These are phyloP conservation scores for Astragalus membranaceus DNA, from an alignment of 306 rosid species.

Conservation along the genomic window DNA sequence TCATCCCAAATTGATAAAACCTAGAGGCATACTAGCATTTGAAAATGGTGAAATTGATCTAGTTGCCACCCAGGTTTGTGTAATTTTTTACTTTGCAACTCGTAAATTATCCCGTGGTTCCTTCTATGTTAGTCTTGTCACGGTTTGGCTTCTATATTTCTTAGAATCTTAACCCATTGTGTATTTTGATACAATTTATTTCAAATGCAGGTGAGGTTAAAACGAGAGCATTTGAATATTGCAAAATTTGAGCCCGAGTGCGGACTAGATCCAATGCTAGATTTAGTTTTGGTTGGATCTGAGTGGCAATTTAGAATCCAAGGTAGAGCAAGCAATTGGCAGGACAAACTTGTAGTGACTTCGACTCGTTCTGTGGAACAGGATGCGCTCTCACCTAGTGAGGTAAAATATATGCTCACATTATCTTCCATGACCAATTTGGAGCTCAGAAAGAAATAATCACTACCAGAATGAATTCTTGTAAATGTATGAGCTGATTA, in stretches of 20 bases:
- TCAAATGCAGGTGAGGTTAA: constrained; percentile 75
- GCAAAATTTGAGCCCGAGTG: constrained; percentile 88
- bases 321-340: constrained; percentile 93
- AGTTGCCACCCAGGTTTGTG: constrained; percentile 86
- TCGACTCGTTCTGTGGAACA: constrained; percentile 90
- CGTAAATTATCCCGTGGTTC: neutral
- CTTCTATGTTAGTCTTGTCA: neutral
- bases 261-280: constrained; percentile 89
- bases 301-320: constrained; percentile 94
- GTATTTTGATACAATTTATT: constrained; percentile 8
- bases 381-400: constrained; percentile 76
- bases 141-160: constrained; percentile 10
- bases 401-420: constrained; percentile 38
- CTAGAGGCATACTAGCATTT: constrained; percentile 79
- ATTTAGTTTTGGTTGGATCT: constrained; percentile 87
- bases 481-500: neutral
- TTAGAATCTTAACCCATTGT: neutral
- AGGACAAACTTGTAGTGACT: constrained; percentile 89
- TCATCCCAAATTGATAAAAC: constrained; percentile 79
- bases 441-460: neutral
- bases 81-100: neutral
- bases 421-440: neutral
- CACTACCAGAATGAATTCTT: neutral
- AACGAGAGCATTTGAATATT: constrained; percentile 78
- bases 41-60: constrained; percentile 96